phyloP scores from a whole-genome alignment of 2,329 filamentous ascomycete genomes.

The Alternaria sp. region DNA sequence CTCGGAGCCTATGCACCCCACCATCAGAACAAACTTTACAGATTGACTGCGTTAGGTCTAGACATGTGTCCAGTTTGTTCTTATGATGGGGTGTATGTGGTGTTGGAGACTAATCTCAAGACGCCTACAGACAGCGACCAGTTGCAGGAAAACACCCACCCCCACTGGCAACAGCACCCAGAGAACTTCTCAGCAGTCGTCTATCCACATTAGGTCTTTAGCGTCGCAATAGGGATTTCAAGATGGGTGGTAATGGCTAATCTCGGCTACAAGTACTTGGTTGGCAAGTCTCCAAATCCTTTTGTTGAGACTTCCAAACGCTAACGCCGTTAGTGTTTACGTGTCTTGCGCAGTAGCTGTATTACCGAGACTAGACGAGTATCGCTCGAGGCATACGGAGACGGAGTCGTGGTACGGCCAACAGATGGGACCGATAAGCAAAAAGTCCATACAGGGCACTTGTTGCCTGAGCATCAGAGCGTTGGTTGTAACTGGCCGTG shows the following conservation, averaged over 20 bases:
- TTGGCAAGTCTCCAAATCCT: slow-evolving; percentile 24
- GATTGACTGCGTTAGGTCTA: no score
- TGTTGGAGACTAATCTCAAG: no score
- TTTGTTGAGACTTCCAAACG: slow-evolving; percentile 15
- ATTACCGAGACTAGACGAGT: neutral
- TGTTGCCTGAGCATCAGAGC: slow-evolving; percentile 21
- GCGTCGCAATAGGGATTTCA: slow-evolving; percentile 27
- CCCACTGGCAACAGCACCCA: no score
- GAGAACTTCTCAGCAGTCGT: neutral
- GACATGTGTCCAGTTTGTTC: no score
- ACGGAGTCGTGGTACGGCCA: slow-evolving; percentile 33
- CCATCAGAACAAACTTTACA: no score
- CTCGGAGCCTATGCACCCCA: neutral
- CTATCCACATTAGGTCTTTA: slow-evolving; percentile 30
- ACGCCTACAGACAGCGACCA: no score
- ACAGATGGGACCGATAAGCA: slow-evolving; percentile 29
- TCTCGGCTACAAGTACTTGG: slow-evolving; percentile 38
- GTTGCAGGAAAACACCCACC: no score
- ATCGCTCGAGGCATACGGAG: slow-evolving; percentile 62
- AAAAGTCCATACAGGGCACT: slow-evolving; percentile 22
- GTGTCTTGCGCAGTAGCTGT: slow-evolving; percentile 36
- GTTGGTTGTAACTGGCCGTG: neutral
- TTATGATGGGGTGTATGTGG: no score
- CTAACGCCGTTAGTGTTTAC: slow-evolving; percentile 42
- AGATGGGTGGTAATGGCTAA: slow-evolving; percentile 31